Base-by-base conservation (phyloP, 1,139 yeast species). In the Suhomyces guaymorum region DNA sequence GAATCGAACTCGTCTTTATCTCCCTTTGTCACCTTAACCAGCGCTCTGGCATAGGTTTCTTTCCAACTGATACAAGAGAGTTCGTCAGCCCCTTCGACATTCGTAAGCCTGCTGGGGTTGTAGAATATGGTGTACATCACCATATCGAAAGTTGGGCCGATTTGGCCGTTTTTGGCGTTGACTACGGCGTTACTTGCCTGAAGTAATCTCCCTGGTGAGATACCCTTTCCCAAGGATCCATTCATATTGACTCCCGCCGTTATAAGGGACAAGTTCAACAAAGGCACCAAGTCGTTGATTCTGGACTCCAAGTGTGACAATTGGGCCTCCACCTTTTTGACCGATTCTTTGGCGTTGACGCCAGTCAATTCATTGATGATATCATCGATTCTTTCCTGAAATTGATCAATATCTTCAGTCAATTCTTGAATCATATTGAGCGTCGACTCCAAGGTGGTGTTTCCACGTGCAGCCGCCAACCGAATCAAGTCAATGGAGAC, bases 401-500 rank as follows among this genome's bases (percentile, higher is more conserved):
- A 84, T 15, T 60, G 61, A 33, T 74, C 79, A 37, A 85, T 78
- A 44, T 82, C 87, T 9, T 54, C 55, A 34, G 78, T 78, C 32
- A 86, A 64, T 24, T 75, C 79, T 30, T 66, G 64, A 1, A 85
- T 78, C 32, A 85, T 60, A 18, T 64, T 71, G 21, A 82, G 57
- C 0, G 88, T 76, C 24, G 80, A 69, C 24, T 72, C 78, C 37
- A 85, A 61, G 11, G 76, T 72, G 0, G 89, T 78, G 49, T 82
- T 82, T 0, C 92, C 92, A 29, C 88, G 64, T 0, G 89, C 86
- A 4, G 87, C 78, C 2, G 82, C 77, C 26, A 83, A 57, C 47
- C 78, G 79, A 18, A 86, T 78, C 33, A 85, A 63, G 43, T 84
- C 94, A 36, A 84, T 81, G 0, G 94, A 82, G 7, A 79, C 75